Conservation (phyloP, 2,329 filamentous ascomycete species). For the Trichoderma sp. region DNA sequence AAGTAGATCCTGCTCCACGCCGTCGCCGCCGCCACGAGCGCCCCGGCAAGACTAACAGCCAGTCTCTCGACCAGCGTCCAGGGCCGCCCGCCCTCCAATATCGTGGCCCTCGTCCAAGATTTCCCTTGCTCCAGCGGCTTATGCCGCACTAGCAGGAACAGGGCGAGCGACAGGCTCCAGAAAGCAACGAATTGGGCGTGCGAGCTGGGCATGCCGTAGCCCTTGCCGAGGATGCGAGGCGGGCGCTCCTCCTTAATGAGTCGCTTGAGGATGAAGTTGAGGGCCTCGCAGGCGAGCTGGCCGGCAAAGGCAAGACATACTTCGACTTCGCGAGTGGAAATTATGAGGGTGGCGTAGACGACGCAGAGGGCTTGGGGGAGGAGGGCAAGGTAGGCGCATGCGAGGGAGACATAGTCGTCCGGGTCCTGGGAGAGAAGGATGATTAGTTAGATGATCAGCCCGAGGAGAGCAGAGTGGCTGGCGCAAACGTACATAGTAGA, state of each 20-base stretch:
- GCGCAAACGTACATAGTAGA: conserved; percentile 73
- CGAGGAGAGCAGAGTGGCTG: neutral
- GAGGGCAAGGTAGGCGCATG: conserved; percentile 91
- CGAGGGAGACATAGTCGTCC: conserved; percentile 74
- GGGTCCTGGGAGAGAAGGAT: conserved; percentile 63
- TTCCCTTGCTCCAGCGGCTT: conserved; percentile 43
- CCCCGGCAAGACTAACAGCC: conserved; percentile 51
- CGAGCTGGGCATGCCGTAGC: conserved; percentile 94
- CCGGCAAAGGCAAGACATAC: conserved; percentile 86
- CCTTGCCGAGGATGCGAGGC: conserved; percentile 78
- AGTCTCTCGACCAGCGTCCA: conserved; percentile 61
- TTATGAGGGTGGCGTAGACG: conserved; percentile 84
- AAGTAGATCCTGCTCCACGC: conserved; percentile 85
- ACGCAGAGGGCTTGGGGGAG: conserved; percentile 88
- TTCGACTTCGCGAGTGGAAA: conserved; percentile 87
- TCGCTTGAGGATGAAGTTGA: conserved; percentile 88
- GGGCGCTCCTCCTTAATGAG: conserved; percentile 91
- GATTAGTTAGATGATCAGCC: neutral
- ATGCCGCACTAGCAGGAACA: conserved; percentile 85
- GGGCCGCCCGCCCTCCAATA: conserved; percentile 36
- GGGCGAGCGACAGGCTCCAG: conserved; percentile 77
- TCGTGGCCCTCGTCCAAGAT: neutral
- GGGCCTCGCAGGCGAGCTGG: conserved; percentile 83
- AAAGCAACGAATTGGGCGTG: conserved; percentile 94
- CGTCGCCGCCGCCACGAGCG: conserved; percentile 63